phyloP scores from a whole-genome alignment of 2,329 filamentous ascomycete species.

The Aspergillus versicolor region DNA sequence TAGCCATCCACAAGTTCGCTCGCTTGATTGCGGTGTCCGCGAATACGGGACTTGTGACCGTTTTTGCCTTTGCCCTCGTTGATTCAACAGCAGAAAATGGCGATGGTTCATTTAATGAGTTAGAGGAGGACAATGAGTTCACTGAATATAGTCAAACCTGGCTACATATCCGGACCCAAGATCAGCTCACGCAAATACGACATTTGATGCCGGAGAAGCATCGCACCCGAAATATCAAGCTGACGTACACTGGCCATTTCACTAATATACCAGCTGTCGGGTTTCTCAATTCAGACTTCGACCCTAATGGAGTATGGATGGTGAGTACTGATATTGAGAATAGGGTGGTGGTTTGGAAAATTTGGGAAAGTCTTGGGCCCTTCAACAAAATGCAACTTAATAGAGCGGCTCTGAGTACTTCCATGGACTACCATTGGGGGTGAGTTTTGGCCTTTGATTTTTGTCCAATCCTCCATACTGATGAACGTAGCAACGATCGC shows the following conservation, averaged over 20 bases:
- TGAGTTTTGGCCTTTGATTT: slow-evolving; percentile 12
- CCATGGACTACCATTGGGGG: slow-evolving; percentile 24
- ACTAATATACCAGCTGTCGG: slow-evolving; percentile 59
- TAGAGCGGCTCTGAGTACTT: slow-evolving; percentile 26
- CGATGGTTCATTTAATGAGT: slow-evolving; percentile 14
- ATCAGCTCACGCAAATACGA: slow-evolving; percentile 29
- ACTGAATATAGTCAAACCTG: slow-evolving; percentile 31
- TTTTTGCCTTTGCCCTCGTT: slow-evolving; percentile 60
- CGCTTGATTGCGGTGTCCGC: slow-evolving; percentile 82
- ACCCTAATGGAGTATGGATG: slow-evolving; percentile 57
- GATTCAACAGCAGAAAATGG: slow-evolving; percentile 25
- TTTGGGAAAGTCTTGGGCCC: slow-evolving; percentile 40
- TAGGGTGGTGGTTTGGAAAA: slow-evolving; percentile 49
- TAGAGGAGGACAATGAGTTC: slow-evolving; percentile 19
- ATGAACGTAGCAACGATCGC: slow-evolving; percentile 24
- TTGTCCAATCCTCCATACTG: not conserved
- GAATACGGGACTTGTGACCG: slow-evolving; percentile 63
- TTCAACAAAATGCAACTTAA: slow-evolving; percentile 29
- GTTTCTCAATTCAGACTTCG: slow-evolving; percentile 59
- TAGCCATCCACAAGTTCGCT: slow-evolving; percentile 77
- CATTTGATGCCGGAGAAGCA: slow-evolving; percentile 29
- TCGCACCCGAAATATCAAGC: slow-evolving; percentile 43
- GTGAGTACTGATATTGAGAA: slow-evolving; percentile 58
- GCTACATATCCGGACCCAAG: slow-evolving; percentile 27
- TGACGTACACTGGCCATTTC: slow-evolving; percentile 43